Conservation (phyloP, 495 filamentous ascomycete species). For the Choiromyces venosus region DNA sequence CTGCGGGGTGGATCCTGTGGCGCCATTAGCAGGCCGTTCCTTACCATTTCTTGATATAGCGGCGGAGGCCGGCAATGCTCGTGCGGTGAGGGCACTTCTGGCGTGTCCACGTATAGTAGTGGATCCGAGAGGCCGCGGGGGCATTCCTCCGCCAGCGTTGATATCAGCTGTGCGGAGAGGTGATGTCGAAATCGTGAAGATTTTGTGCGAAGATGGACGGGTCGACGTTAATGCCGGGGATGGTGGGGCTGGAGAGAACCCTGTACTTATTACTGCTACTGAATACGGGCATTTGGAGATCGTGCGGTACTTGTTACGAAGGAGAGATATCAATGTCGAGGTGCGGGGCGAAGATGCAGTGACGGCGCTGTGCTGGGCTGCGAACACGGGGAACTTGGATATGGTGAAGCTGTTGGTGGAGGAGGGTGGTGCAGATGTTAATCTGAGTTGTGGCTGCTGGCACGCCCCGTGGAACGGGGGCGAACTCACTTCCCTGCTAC, state of each 20-base stretch:
- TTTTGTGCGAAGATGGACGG: not conserved
- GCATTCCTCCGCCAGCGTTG: constrained; percentile 1
- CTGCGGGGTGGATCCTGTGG: not conserved
- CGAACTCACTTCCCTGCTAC: not conserved
- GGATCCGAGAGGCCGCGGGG: not conserved
- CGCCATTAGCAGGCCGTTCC: not conserved
- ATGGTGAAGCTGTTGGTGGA: not conserved
- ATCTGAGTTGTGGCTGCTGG: not conserved
- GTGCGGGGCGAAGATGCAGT: not conserved
- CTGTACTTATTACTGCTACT: not conserved
- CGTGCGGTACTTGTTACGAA: not conserved
- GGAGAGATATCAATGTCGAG: not conserved
- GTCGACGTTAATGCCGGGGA: not conserved
- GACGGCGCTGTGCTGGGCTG: not conserved
- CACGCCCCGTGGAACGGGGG: too few relatives aligned
- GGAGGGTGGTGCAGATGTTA: not conserved
- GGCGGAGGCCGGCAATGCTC: not conserved
- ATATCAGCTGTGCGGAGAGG: not conserved
- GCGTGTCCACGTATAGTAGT: not conserved
- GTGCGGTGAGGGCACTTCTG: not conserved
- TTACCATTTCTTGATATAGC: not conserved
- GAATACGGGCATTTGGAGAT: not conserved
- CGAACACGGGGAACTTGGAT: not conserved
- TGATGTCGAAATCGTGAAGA: not conserved
- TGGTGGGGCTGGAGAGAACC: not conserved